Conservation (phyloP, 306 rosid species). For the Prunus padus region DNA sequence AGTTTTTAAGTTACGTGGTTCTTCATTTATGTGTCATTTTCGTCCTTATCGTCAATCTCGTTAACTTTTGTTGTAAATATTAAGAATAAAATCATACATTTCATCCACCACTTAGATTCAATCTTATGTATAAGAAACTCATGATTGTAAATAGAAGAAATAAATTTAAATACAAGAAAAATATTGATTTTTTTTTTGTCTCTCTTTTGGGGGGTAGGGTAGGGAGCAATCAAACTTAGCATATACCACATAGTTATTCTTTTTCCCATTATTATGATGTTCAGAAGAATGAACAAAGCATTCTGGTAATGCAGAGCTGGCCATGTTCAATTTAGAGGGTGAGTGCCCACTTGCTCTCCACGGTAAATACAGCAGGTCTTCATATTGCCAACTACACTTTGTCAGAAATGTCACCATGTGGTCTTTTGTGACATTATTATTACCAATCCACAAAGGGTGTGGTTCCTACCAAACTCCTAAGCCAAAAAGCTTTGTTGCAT, state of each 20-base stretch:
- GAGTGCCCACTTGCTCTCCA: background rate
- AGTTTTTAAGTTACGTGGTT: too few relatives aligned
- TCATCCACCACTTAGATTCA: too few relatives aligned
- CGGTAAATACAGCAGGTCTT: background rate
- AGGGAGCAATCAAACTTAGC: background rate
- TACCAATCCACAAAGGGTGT: background rate
- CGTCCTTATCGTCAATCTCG: too few relatives aligned
- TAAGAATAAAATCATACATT: too few relatives aligned
- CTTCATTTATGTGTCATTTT: too few relatives aligned
- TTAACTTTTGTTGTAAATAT: too few relatives aligned
- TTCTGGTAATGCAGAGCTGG: conserved; percentile 14
- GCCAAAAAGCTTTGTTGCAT: background rate
- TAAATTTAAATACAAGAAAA: too few relatives aligned
- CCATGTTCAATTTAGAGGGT: conserved; percentile 18
- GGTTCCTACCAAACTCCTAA: background rate
- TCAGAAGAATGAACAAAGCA: background rate
- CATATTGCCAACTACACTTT: conserved; percentile 1
- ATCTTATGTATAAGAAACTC: too few relatives aligned
- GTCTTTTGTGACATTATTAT: background rate
- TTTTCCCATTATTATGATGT: conserved; percentile 9
- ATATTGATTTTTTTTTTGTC: background rate
- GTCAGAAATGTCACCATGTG: background rate
- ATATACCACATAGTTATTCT: conserved; percentile 9
- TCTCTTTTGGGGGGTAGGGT: background rate
- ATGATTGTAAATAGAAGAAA: too few relatives aligned